Base-by-base conservation (phyloP, 1,284 basidiomycete genomes). In the Trichosporon ovoides region DNA sequence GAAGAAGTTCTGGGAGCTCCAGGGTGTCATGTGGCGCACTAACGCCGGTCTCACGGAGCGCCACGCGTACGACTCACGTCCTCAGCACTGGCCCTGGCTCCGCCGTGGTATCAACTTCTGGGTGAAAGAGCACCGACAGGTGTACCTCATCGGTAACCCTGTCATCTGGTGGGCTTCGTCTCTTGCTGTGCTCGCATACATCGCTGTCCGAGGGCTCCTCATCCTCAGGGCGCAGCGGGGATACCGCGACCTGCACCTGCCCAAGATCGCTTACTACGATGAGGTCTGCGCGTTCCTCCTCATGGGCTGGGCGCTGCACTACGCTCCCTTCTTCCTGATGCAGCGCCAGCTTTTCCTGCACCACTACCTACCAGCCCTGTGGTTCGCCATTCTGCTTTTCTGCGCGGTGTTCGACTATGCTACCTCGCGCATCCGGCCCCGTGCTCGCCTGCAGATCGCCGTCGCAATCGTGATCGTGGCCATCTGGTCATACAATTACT, bases 11-110 rank as follows among this genome's bases (percentile, higher is more conserved):
- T 81, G 83, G 71, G 95, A 98, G 73, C 80, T 98, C 35, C 92
- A 98, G 71, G 81, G 83, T 65, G 93, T 95, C 59, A 98, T 98
- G 95, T 98, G 93, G 92, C 85, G 83, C n/a, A 98, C 94, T 20
- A 99, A 98, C 69, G 89, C 90, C 20, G 94, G 91, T 0, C 78
- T 98, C 60, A 98, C 95, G 0, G 93, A 96, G 67, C 85, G 91
- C 19, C 96, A 98, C 70, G 87, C 87, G 0, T 98, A 89, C 71
- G 95, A 98, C 74, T 98, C 95, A 31, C 83, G 95, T 13, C 96
- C 95, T 2, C 81, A 84, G 58, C 81, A 84, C 0, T 98, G 96
- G 96, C 94, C 95, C 10, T 80, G 84, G 57, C 83, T 98, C 46
- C 84, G 83, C 52, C 86, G 95, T 61, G 96, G 96, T 37, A 98